Evolutionary conservation across 2,329 filamentous ascomycete species (phyloP), one percentile per base, ranked within the genome.

Genomic region (Fusarium algeriense): DNA sequence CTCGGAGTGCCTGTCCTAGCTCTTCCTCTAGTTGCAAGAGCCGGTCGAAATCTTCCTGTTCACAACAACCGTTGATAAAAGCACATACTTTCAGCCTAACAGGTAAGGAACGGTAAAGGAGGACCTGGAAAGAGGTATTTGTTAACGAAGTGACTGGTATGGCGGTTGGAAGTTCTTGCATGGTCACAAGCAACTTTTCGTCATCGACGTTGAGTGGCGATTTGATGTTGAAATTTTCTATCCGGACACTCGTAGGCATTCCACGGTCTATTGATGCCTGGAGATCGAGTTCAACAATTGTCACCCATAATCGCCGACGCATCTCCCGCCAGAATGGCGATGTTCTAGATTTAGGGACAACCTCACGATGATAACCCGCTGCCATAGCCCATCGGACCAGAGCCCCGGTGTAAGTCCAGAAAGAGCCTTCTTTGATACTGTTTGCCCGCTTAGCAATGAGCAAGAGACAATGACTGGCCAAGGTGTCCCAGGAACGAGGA

Each of bases 81-180:
- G 35, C 4, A 9, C 23, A 53, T 13, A 41, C 20, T 5, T 2
- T 30, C 7, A 14, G 6, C 7, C 49, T 53, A 0, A 7, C 6
- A 1, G 14, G 7, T 5, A 43, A 41, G 0, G 17, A 53, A 7
- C 19, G 19, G 12, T 30, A 53, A 1, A 53, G 49, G 20, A 41
- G 35, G 3, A 4, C 19, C 28, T 53, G 35, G 2, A 53, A 53
- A 1, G 49, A 53, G 28, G 19, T 20, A 7, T 30, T 53, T 7
- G 35, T 53, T 23, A 53, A 5, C 13, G 26, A 13, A 30, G 23
- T 20, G 3, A 20, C 9, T 13, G 26, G 10, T 19, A 17, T 30
- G 2, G 14, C 5, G 0, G 9, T 8, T 20, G 6, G 6, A 7
- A 8, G 2, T 13, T 9, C 7, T 10, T 41, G 14, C 23, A 20